Evolutionary conservation across 2,329 filamentous ascomycete species (phyloP).

Genomic region (Sporothrix sp.): DNA sequence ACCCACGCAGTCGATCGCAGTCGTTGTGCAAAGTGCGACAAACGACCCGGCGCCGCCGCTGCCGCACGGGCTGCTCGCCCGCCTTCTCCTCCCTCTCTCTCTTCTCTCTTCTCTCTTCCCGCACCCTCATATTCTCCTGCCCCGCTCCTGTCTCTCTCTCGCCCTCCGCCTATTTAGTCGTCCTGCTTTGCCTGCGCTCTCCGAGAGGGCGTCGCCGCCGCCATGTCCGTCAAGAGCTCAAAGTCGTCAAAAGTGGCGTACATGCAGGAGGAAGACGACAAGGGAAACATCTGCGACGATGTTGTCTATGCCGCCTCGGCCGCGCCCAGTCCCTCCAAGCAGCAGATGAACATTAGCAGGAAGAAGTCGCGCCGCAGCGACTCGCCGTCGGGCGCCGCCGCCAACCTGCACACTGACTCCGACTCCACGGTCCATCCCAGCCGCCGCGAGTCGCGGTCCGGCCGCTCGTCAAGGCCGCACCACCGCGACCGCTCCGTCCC

Average conservation of each 20-base stretch:
- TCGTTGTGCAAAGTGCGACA: neutral
- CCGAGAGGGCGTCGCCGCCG: constrained; percentile 15
- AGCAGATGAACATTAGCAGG: constrained; percentile 44
- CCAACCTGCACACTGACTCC: constrained; percentile 31
- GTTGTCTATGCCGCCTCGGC: constrained; percentile 38
- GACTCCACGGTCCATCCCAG: constrained; percentile 34
- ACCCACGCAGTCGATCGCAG: constrained; percentile 2
- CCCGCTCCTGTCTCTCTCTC: neutral
- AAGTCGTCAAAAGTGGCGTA: constrained; percentile 29
- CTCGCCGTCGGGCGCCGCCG: constrained; percentile 30
- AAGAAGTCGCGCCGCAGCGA: constrained; percentile 31
- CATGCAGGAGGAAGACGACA: constrained; percentile 44
- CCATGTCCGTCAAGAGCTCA: constrained; percentile 33
- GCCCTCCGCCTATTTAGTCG: no score
- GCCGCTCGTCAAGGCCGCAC: constrained; percentile 23
- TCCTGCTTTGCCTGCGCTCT: no score
- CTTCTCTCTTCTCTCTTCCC: neutral
- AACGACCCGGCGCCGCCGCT: neutral
- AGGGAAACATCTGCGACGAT: constrained; percentile 32
- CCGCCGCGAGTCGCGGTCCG: constrained; percentile 25
- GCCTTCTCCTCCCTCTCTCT: neutral
- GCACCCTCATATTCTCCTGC: neutral
- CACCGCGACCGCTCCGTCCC: constrained; percentile 19
- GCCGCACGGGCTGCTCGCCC: constrained; percentile 6
- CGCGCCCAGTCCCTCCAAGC: constrained; percentile 36